A percentile compares a stretch with the other conserved stretches of the same genome.
These are phyloP conservation scores for Plantago rigida DNA, from an alignment of 305 asterid species.

Conservation along the genomic window DNA sequence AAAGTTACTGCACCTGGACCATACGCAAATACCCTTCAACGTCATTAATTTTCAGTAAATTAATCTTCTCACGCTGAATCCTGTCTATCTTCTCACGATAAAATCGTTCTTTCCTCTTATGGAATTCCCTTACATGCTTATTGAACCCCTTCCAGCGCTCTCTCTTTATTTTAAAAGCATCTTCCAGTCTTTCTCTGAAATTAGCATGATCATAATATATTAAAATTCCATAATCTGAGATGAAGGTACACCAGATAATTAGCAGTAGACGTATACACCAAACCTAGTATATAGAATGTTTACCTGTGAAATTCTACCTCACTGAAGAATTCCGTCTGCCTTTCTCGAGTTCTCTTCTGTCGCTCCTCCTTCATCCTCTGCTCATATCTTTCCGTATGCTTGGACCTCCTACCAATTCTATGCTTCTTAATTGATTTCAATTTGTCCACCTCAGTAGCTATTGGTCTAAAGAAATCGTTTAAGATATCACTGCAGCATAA, in stretches of 20 bases:
- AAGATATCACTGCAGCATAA: constrained; percentile 66
- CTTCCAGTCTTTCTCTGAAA: constrained; percentile 85
- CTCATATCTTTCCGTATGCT: constrained; percentile 86
- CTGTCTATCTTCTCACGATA: constrained; percentile 97
- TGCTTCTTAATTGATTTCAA: constrained; percentile 78
- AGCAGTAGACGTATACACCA: constrained; percentile 6
- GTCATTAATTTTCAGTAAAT: constrained; percentile 84
- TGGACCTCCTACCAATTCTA: constrained; percentile 92
- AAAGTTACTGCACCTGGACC: constrained; percentile 67
- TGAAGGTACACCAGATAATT: constrained; percentile 21
- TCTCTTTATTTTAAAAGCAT: constrained; percentile 75
- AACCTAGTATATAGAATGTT: constrained; percentile 15
- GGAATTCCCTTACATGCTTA: constrained; percentile 80
- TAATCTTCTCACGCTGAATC: constrained; percentile 97
- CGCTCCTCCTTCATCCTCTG: constrained; percentile 99
- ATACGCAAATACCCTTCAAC: constrained; percentile 98
- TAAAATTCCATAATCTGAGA: constrained; percentile 16
- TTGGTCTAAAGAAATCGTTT: constrained; percentile 75
- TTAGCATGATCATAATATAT: constrained; percentile 23
- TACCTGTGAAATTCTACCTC: constrained; percentile 96
- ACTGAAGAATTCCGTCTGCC: constrained; percentile 91
- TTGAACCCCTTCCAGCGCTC: constrained; percentile 93
- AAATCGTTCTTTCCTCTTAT: constrained; percentile 87
- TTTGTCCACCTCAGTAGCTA: constrained; percentile 71
- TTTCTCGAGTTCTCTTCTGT: constrained; percentile 76